These are phyloP conservation scores for Colletotrichum siamense DNA, from an alignment of 2,329 filamentous ascomycete species.

Conservation along the genomic window DNA sequence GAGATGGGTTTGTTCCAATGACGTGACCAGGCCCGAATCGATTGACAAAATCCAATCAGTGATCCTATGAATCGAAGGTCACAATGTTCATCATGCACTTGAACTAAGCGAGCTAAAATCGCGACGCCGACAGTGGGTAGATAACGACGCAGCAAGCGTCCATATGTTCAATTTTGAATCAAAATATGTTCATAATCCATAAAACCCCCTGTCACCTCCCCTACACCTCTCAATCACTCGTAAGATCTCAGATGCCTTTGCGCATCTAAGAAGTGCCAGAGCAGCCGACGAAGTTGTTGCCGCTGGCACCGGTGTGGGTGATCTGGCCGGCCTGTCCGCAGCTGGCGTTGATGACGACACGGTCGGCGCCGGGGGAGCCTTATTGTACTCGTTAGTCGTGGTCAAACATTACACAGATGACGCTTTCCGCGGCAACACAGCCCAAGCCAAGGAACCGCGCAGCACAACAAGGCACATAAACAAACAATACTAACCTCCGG, in stretches of 20 bases:
- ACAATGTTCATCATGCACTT: too few relatives aligned
- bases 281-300: slow-evolving; percentile 69
- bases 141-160: neutral
- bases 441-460: too few relatives aligned
- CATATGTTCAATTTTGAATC: neutral
- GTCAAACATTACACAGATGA: neutral
- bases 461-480: neutral
- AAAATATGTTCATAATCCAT: neutral
- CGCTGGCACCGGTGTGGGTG: slow-evolving; percentile 74
- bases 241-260: neutral
- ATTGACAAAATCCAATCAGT: too few relatives aligned
- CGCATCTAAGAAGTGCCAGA: neutral
- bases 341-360: slow-evolving; percentile 67
- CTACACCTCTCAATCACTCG: neutral
- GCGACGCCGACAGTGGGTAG: too few relatives aligned
- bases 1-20: too few relatives aligned
- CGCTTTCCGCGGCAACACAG: neutral
- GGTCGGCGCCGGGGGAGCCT: slow-evolving; percentile 70
- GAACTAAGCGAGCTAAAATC: too few relatives aligned
- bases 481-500: slow-evolving; percentile 50
- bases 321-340: slow-evolving; percentile 67
- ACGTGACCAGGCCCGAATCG: too few relatives aligned
- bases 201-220: neutral
- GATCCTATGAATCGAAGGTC: too few relatives aligned
- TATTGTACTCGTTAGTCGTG: neutral